phyloP scores from a whole-genome alignment of 345 rosid genomes.

The Ricinus communis region DNA sequence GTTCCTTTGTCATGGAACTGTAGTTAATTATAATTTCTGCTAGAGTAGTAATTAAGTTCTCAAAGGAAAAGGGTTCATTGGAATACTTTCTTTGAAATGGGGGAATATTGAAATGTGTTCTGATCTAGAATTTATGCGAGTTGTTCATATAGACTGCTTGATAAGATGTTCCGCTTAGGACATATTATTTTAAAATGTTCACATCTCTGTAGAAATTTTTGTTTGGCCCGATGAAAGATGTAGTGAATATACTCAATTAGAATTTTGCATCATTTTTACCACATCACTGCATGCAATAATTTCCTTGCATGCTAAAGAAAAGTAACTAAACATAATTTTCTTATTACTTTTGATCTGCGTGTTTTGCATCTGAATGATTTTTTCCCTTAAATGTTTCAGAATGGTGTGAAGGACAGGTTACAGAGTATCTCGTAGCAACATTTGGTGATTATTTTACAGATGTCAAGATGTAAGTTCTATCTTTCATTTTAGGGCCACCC shows the following conservation, averaged over 20 bases:
- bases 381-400: slow-evolving; percentile 52
- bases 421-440: slow-evolving; percentile 90
- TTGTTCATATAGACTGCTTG: neutral
- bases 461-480: slow-evolving; percentile 81
- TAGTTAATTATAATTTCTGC: neutral
- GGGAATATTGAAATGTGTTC: neutral
- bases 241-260: neutral
- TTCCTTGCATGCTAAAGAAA: neutral
- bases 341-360: neutral
- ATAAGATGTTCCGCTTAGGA: neutral
- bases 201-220: neutral
- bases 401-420: slow-evolving; percentile 94
- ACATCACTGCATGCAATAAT: neutral
- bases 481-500: slow-evolving; percentile 4
- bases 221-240: neutral
- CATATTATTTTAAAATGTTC: neutral
- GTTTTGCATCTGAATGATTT: slow-evolving; percentile 21
- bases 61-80: neutral
- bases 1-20: neutral
- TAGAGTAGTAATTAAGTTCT: neutral
- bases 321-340: neutral
- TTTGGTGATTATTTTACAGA: slow-evolving; percentile 94
- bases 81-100: neutral
- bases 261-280: neutral
- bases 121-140: neutral